Evolutionary conservation across 2,329 filamentous ascomycete species (phyloP).

Genomic region (Colletotrichum sp.): DNA sequence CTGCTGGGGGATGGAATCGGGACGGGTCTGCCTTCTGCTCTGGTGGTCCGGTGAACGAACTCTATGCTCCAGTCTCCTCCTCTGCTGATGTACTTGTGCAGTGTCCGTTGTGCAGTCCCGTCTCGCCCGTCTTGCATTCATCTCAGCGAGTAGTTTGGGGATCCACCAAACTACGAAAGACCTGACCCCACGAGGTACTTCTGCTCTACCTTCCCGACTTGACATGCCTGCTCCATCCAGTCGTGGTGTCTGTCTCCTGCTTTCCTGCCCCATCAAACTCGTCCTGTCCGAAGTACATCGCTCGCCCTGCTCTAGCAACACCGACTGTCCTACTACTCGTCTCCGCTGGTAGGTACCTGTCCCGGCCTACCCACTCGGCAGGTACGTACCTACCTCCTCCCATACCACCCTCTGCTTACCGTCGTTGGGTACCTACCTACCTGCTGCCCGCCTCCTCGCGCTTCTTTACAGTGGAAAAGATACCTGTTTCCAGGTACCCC

Average conservation of each 20-base stretch:
- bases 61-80: background rate
- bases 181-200: background rate
- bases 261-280: background rate
- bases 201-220: background rate
- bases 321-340: background rate
- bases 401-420: background rate
- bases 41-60: slow-evolving; percentile 18
- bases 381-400: background rate
- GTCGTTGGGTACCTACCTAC: background rate
- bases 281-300: background rate
- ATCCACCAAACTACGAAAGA: background rate
- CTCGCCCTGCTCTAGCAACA: background rate
- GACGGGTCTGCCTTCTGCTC: background rate
- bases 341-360: background rate
- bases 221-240: background rate
- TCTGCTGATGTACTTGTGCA: slow-evolving; percentile 4
- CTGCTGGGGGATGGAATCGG: background rate
- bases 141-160: background rate
- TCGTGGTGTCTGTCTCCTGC: background rate
- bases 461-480: background rate
- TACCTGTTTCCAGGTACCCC: background rate
- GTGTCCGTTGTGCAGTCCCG: background rate
- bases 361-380: background rate
- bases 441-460: slow-evolving; percentile 1
- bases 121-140: background rate